A percentile compares a stretch with the other conserved stretches of the same genome.
Evolutionary conservation across 441 rosid genomes (phyloP).

Genomic region (Raphanus hybrid): DNA sequence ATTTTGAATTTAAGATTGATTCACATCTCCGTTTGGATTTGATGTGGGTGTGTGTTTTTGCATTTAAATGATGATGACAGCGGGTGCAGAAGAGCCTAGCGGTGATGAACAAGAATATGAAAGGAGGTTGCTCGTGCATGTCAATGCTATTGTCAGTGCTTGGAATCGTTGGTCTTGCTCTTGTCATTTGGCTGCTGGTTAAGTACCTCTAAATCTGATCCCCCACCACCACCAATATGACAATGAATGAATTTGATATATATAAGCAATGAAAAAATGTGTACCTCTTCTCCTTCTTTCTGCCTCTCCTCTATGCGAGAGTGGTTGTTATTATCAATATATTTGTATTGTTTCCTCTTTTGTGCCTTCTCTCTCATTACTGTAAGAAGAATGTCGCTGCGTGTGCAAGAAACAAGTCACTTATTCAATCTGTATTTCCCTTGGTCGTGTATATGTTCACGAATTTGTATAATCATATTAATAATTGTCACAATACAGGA

Average conservation of each 20-base stretch:
- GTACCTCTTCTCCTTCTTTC: neutral
- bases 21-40: neutral
- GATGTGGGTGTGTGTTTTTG: conserved; percentile 17
- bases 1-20: neutral
- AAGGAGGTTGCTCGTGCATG: conserved; percentile 90
- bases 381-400: too few relatives aligned
- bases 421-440: too few relatives aligned
- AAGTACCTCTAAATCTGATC: conserved; percentile 60
- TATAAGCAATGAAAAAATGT: neutral
- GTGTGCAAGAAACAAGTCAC: too few relatives aligned
- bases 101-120: conserved; percentile 84
- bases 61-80: conserved; percentile 45
- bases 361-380: too few relatives aligned
- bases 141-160: conserved; percentile 79
- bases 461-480: too few relatives aligned
- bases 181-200: conserved; percentile 63
- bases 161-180: conserved; percentile 79
- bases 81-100: conserved; percentile 94
- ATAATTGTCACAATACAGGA: too few relatives aligned
- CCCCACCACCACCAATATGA: conserved; percentile 3
- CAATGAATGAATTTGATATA: neutral
- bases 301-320: too few relatives aligned
- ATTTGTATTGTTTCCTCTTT: too few relatives aligned
- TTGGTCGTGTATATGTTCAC: too few relatives aligned
- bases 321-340: too few relatives aligned